These are phyloP conservation scores for Colletotrichum sp. DNA, from an alignment of 2,329 filamentous ascomycete species.

Conservation along the genomic window DNA sequence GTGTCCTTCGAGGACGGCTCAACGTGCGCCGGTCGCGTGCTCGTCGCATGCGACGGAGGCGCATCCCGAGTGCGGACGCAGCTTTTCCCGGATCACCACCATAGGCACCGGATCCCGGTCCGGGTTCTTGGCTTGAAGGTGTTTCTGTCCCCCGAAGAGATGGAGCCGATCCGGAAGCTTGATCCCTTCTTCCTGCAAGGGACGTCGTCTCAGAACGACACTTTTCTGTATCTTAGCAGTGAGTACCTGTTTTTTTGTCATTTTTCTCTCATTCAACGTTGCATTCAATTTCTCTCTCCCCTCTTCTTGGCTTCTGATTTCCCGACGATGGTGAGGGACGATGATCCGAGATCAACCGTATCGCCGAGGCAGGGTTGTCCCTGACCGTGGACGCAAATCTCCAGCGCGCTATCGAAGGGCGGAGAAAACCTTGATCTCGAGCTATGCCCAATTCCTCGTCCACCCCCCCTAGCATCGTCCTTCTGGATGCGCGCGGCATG, in stretches of 20 bases:
- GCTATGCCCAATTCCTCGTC: neutral
- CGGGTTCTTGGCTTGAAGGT: conserved; percentile 52
- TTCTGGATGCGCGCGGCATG: neutral
- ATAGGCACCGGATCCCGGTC: conserved; percentile 49
- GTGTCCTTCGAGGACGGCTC: conserved; percentile 53
- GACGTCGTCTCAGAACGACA: conserved; percentile 52
- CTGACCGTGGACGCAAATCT: neutral
- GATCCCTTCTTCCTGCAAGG: conserved; percentile 63
- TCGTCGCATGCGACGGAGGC: conserved; percentile 57
- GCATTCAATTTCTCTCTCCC: neutral
- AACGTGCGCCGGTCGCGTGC: conserved; percentile 41
- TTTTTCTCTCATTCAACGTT: neutral
- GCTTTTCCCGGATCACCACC: conserved; percentile 36
- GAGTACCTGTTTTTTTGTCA: conserved; percentile 19
- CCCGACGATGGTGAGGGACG: neutral
- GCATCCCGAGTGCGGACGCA: conserved; percentile 45
- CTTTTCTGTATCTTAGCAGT: conserved; percentile 59
- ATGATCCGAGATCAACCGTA: neutral
- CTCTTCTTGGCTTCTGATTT: neutral
- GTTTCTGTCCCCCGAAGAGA: conserved; percentile 42
- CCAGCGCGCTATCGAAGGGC: neutral
- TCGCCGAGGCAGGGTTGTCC: neutral
- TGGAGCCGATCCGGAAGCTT: conserved; percentile 45
- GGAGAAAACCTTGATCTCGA: neutral
- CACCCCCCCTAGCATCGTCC: neutral